These are phyloP conservation scores for Vigna radiata DNA, from an alignment of 306 rosid genomes.

Conservation along the genomic window DNA sequence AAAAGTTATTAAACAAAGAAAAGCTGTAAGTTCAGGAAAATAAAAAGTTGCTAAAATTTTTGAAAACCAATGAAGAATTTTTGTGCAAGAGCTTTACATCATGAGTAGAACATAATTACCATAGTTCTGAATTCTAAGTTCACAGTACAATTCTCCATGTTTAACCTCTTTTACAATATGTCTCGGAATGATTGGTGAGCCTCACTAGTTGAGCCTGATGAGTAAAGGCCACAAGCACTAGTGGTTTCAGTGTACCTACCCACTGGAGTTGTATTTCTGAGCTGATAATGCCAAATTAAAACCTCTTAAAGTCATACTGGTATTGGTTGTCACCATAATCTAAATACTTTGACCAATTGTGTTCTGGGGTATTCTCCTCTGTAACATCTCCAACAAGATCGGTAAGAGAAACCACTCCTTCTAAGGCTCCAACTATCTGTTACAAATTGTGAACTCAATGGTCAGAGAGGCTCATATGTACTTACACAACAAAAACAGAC, in stretches of 20 bases:
- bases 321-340: conserved; percentile 37
- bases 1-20: no score
- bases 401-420: conserved; percentile 54
- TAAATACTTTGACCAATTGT: conserved; percentile 44
- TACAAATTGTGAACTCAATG: neutral
- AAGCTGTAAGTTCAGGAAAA: neutral
- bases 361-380: conserved; percentile 39
- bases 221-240: conserved; percentile 35
- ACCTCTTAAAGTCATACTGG: conserved; percentile 37
- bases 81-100: neutral
- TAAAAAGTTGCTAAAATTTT: neutral
- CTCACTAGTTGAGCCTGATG: conserved; percentile 42
- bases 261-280: conserved; percentile 13
- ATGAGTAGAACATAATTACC: conserved; percentile 2
- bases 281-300: conserved; percentile 38
- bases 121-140: neutral
- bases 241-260: conserved; percentile 24
- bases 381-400: conserved; percentile 48
- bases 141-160: neutral
- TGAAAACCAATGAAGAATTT: conserved; percentile 1
- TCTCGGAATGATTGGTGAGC: conserved; percentile 34
- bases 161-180: neutral
- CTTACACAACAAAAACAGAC: neutral
- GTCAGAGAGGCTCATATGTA: neutral
- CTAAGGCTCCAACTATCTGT: conserved; percentile 63